Percentiles rank a stretch among this genome's conserved stretches.
These are phyloP conservation scores for Penicillium daleae DNA, from an alignment of 495 filamentous ascomycete species.

Conservation along the genomic window DNA sequence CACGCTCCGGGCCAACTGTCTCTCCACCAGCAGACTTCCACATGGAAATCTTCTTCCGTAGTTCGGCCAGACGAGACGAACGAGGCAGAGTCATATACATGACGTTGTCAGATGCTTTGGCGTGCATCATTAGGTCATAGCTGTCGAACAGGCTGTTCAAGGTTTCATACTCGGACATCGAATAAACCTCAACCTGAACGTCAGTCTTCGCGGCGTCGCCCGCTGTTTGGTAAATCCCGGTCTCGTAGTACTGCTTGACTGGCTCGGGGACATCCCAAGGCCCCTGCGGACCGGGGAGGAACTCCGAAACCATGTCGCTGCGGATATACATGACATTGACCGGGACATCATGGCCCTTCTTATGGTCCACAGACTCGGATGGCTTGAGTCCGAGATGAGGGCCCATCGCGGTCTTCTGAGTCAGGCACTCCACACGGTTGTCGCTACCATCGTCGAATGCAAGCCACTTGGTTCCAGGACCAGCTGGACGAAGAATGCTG, in stretches of 20 bases:
- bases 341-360: conserved; percentile 60
- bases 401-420: conserved; percentile 58
- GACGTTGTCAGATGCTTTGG: conserved; percentile 41
- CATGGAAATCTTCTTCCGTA: conserved; percentile 47
- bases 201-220: conserved; percentile 22
- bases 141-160: conserved; percentile 47
- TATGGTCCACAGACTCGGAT: conserved; percentile 43
- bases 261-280: conserved; percentile 43
- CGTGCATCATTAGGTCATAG: conserved; percentile 51
- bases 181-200: conserved; percentile 50
- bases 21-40: conserved; percentile 35
- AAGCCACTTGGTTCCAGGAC: conserved; percentile 61
- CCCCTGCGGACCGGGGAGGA: conserved; percentile 47
- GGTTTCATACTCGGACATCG: conserved; percentile 39
- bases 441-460: conserved; percentile 60
- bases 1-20: conserved; percentile 35
- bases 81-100: conserved; percentile 49
- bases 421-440: conserved; percentile 60
- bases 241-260: conserved; percentile 46
- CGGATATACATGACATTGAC: conserved; percentile 62
- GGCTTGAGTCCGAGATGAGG: conserved; percentile 55
- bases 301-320: conserved; percentile 50
- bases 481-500: conserved; percentile 62
- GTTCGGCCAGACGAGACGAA: conserved; percentile 42
- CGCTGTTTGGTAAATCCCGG: conserved; percentile 26